Percentiles rank a stretch among this genome's conserved stretches.
Evolutionary conservation across 106 monocot genomes (phyloP).

Genomic region (Dioscorea alata): DNA sequence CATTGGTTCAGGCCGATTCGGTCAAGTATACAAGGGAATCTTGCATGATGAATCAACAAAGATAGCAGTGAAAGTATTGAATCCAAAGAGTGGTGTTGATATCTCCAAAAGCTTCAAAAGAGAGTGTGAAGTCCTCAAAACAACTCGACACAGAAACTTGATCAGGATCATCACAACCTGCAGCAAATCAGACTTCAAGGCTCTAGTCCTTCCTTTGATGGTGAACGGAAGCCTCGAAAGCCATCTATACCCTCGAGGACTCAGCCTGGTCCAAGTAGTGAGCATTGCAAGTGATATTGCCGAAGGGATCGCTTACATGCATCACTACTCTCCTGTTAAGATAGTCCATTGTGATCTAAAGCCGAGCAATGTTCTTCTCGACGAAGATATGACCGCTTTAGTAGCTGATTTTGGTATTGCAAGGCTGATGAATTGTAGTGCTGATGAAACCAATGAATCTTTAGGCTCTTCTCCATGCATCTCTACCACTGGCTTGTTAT

Average conservation of each 20-base stretch:
- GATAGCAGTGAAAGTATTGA: constrained; percentile 75
- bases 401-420: constrained; percentile 88
- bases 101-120: constrained; percentile 55
- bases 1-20: constrained; percentile 69
- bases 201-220: constrained; percentile 83
- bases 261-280: constrained; percentile 43
- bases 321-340: constrained; percentile 69
- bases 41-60: constrained; percentile 28
- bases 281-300: constrained; percentile 63
- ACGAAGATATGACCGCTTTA: constrained; percentile 72
- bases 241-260: constrained; percentile 27
- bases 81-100: constrained; percentile 17
- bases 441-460: constrained; percentile 7
- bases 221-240: constrained; percentile 75
- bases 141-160: constrained; percentile 77
- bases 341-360: constrained; percentile 93
- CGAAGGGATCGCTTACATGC: constrained; percentile 83
- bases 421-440: constrained; percentile 33
- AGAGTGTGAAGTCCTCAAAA: constrained; percentile 73
- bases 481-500: constrained; percentile 50
- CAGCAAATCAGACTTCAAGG: constrained; percentile 80
- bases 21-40: constrained; percentile 65
- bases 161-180: constrained; percentile 85
- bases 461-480: constrained; percentile 17
- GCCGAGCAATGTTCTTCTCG: constrained; percentile 92